Evolutionary conservation across 1,284 basidiomycete species (phyloP), one percentile per base, ranked within the genome.

Genomic region (Naganishia sp.): DNA sequence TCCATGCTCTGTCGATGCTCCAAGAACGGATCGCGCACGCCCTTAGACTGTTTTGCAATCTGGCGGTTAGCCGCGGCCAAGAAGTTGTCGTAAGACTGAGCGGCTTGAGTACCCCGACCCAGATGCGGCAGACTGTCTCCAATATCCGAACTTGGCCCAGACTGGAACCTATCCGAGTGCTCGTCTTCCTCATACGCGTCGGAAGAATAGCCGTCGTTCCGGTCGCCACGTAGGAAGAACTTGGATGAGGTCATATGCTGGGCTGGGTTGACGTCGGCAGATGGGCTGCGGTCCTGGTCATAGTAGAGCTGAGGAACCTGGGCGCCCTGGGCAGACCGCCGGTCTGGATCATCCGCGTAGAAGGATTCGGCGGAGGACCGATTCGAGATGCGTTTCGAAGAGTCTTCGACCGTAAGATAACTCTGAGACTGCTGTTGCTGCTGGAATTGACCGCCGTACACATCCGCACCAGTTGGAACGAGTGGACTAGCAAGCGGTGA

Each of bases 51-150:
- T 72, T 86, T 86, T 23, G 87, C 89, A 70, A 94, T 92, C 61
- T 87, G 86, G 61, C 82, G 83, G 77, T 94, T 94, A 25, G 90
- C 92, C 69, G 87, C 86, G 70, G 90, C 88, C 71, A 94, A 81
- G 83, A 94, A 94, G 74, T 87, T 85, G 67, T 84, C 85, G 77
- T 87, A 94, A 15, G 84, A 85, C 66, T 81, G 76, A 63, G 71
- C 72, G 21, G 70, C 73, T 42, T 46, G 63, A 15, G 70, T 69
- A 25, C 73, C 71, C 15, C 70, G 57, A 67, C 28, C 63, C 43
- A 49, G 80, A 81, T 50, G 53, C 42, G 82, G 81, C 23, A 66
- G 58, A 23, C 74, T 72, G 56, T 79, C 77, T 25, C 77, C 76
- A 45, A 73, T 72, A 60, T 80, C 78, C 1, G 79, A 79, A 42